These are phyloP conservation scores for Clonostachys sp. DNA, from an alignment of 2,329 filamentous ascomycete species.

Conservation along the genomic window DNA sequence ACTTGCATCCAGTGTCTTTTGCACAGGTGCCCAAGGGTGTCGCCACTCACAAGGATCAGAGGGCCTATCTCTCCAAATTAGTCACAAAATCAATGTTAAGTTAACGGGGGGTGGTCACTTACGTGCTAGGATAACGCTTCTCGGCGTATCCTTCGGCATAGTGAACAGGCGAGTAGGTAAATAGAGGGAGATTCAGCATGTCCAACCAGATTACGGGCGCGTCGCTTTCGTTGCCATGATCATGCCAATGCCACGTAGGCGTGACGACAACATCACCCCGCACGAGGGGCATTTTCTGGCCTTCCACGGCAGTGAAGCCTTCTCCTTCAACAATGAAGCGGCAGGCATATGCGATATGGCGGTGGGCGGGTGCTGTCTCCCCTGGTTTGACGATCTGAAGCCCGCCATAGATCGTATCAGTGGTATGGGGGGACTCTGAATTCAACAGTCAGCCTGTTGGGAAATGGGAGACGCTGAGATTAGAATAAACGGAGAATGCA, in stretches of 20 bases:
- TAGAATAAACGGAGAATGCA: neutral
- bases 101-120: too few relatives aligned
- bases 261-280: slow-evolving; percentile 53
- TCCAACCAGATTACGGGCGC: slow-evolving; percentile 55
- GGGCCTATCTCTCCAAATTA: slow-evolving; percentile 1
- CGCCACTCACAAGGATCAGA: slow-evolving; percentile 31
- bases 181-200: slow-evolving; percentile 47
- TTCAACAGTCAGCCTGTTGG: neutral
- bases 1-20: slow-evolving; percentile 25
- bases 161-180: slow-evolving; percentile 43
- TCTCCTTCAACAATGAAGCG: slow-evolving; percentile 53
- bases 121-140: slow-evolving; percentile 41
- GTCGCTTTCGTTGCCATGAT: slow-evolving; percentile 53
- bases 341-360: slow-evolving; percentile 51
- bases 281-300: slow-evolving; percentile 43
- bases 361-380: slow-evolving; percentile 49
- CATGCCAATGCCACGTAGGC: slow-evolving; percentile 55
- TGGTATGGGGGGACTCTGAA: slow-evolving; percentile 46
- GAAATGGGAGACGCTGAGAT: neutral
- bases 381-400: slow-evolving; percentile 52
- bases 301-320: slow-evolving; percentile 54
- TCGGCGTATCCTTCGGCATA: slow-evolving; percentile 47
- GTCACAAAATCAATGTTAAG: slow-evolving; percentile 1
- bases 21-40: slow-evolving; percentile 38
- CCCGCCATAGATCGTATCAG: slow-evolving; percentile 53